A percentile compares a stretch with the other conserved stretches of the same genome.
Evolutionary conservation across 2,329 filamentous ascomycete genomes (phyloP).

Genomic region (Colletotrichum australisinense): DNA sequence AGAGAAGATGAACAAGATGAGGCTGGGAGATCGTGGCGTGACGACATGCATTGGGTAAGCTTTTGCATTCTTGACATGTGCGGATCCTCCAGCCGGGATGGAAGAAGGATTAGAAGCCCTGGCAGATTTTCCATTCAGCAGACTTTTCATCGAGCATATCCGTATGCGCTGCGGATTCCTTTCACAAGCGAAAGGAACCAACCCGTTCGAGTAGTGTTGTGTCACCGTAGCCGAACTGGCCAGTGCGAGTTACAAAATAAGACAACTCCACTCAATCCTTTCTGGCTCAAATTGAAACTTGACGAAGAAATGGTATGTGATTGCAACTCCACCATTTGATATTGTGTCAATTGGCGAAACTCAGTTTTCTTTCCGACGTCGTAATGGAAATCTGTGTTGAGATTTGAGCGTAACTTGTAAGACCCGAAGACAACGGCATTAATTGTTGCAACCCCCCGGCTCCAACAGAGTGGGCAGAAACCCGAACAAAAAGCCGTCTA

Average conservation of each 20-base stretch:
- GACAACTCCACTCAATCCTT: constrained; percentile 15
- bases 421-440: not conserved
- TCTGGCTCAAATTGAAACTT: constrained; percentile 24
- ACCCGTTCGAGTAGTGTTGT: not conserved
- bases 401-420: not conserved
- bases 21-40: constrained; percentile 5
- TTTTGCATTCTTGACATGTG: not conserved
- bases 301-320: constrained; percentile 7
- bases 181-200: not conserved
- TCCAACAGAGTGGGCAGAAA: constrained; percentile 11
- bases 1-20: not conserved
- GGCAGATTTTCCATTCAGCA: not conserved
- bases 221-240: not conserved
- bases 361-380: not conserved
- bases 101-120: not conserved
- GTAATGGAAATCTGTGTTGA: not conserved
- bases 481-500: not conserved
- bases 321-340: not conserved
- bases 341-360: not conserved
- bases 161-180: not conserved
- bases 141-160: not conserved
- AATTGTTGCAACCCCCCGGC: not conserved
- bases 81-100: not conserved
- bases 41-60: not conserved
- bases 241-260: not conserved